Evolutionary conservation across 768 basidiomycete genomes (phyloP).

Genomic region (Tulasnella sp.): DNA sequence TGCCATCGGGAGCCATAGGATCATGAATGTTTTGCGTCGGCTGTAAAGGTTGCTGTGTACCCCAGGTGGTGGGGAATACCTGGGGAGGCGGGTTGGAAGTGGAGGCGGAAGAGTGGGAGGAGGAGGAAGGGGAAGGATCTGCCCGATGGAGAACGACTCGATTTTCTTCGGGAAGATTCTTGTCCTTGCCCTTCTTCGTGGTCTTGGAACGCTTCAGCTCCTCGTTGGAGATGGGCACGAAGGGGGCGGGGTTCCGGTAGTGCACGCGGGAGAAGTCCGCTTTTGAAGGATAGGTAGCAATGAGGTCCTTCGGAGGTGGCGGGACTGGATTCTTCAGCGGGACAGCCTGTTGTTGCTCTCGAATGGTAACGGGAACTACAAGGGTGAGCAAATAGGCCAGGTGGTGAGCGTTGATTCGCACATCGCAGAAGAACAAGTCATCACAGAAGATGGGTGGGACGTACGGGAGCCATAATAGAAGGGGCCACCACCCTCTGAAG

Average conservation of each 20-base stretch:
- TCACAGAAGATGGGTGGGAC: neutral
- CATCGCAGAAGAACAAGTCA: neutral
- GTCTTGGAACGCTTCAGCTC: constrained; percentile 11
- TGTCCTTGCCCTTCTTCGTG: constrained; percentile 1
- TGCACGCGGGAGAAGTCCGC: constrained; percentile 9
- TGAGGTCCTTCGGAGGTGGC: constrained; percentile 46
- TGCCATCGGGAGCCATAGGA: neutral
- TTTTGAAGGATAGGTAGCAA: constrained; percentile 35
- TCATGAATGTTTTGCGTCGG: neutral
- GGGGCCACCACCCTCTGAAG: neutral
- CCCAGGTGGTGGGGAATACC: constrained; percentile 1
- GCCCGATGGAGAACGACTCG: neutral
- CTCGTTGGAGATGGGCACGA: neutral
- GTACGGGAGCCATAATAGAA: neutral
- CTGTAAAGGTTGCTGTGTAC: neutral
- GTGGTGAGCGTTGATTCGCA: neutral
- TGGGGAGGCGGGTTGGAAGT: constrained; percentile 13
- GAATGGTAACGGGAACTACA: neutral
- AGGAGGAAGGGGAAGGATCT: constrained; percentile 13
- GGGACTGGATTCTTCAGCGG: constrained; percentile 46
- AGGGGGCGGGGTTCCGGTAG: constrained; percentile 8
- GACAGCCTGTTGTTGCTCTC: neutral
- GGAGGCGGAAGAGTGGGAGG: constrained; percentile 13
- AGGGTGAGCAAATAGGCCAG: no score
- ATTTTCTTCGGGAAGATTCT: neutral